Percentiles rank a stretch among this genome's conserved stretches.
These are phyloP conservation scores for Piloderma croceum DNA, from an alignment of 768 basidiomycete genomes.

Conservation along the genomic window DNA sequence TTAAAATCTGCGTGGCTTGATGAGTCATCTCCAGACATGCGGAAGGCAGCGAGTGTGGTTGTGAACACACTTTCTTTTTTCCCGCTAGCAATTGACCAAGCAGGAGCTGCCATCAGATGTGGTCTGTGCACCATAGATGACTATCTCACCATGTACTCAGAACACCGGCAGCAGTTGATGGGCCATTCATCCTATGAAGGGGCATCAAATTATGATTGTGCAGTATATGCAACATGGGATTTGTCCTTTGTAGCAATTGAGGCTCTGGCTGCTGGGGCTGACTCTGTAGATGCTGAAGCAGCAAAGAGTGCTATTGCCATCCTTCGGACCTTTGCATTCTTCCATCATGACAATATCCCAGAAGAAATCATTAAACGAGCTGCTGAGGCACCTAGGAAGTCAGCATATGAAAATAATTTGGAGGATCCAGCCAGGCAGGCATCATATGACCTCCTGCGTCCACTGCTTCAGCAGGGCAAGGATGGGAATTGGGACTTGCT, in stretches of 20 bases:
- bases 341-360: too few relatives aligned
- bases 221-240: too few relatives aligned
- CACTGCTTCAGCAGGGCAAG: not conserved
- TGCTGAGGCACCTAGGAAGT: constrained; percentile 1
- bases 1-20: constrained; percentile 9
- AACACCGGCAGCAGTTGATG: constrained; percentile 7
- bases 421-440: too few relatives aligned
- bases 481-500: constrained; percentile 10
- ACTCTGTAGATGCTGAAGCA: not conserved
- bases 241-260: constrained; percentile 10
- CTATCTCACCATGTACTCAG: too few relatives aligned
- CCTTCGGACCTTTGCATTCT: constrained; percentile 14
- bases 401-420: too few relatives aligned
- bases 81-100: too few relatives aligned
- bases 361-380: too few relatives aligned
- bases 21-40: not conserved
- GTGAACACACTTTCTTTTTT: too few relatives aligned
- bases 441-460: too few relatives aligned
- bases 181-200: constrained; percentile 3
- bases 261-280: constrained; percentile 1
- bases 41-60: constrained; percentile 6
- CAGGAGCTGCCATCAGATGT: too few relatives aligned
- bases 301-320: constrained; percentile 14
- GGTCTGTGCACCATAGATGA: too few relatives aligned
- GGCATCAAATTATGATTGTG: constrained; percentile 15